Evolutionary conservation across 805 yeast genomes (phyloP).

Genomic region (Saccharomycopsis malanga): DNA sequence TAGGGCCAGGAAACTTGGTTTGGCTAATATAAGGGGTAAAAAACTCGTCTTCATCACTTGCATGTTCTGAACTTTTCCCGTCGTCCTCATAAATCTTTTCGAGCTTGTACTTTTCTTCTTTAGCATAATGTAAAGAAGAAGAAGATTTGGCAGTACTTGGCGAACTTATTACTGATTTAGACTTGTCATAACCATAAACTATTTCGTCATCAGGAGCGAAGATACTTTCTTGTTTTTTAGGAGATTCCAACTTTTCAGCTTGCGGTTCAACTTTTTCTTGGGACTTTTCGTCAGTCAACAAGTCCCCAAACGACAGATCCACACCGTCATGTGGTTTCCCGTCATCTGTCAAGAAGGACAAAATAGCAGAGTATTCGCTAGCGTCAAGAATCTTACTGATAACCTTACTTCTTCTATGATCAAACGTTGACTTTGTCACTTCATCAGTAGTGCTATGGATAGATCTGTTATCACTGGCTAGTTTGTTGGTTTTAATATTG

Average conservation of each 20-base stretch:
- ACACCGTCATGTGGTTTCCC: no score
- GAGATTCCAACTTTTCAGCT: no score
- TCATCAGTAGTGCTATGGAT: neutral
- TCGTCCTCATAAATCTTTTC: neutral
- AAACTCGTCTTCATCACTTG: no score
- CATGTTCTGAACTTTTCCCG: no score
- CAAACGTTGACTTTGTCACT: neutral
- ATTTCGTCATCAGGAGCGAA: neutral
- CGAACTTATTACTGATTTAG: neutral
- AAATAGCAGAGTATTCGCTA: slow-evolving; percentile 20
- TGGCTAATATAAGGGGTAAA: no score
- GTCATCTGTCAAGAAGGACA: slow-evolving; percentile 10
- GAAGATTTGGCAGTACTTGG: neutral
- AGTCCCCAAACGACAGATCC: no score
- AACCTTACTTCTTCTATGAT: slow-evolving; percentile 15
- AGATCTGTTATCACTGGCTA: neutral
- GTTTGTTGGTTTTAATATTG: slow-evolving; percentile 12
- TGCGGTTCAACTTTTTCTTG: no score
- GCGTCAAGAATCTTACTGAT: slow-evolving; percentile 19
- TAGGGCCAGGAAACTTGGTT: no score
- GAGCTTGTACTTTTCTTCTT: slow-evolving; percentile 4
- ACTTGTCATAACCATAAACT: neutral
- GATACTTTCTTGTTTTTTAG: no score
- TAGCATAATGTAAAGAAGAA: neutral
- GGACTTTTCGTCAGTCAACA: no score